Base-by-base conservation (phyloP, 1,284 basidiomycete species). In the Ganoderma sinense region DNA sequence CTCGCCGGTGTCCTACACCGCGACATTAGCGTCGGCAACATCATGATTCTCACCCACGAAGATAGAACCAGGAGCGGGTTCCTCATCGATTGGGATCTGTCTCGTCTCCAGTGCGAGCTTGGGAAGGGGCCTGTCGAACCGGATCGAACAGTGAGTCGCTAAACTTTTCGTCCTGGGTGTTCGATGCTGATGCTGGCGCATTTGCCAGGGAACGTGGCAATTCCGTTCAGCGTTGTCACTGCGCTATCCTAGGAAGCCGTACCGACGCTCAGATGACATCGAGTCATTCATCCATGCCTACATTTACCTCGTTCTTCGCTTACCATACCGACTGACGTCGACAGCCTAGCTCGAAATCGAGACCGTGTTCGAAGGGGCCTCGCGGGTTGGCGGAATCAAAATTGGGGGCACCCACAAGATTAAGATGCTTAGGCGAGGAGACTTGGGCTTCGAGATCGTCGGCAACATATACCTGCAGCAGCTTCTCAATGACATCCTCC, bases 131-230 rank as follows among this genome's bases (percentile, higher is more conserved):
- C 60, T 1, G 45, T 40, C 4, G 53, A 63, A 26, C 69, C 61
- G 4, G 29, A 65, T 31, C 59, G 68, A 1, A 62, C 64, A 7
- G 68, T 69, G 14, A 6, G 68, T 65, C 10, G 1, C 45, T 11
- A 1, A 10, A 4, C 2, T 63, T 14, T n/a, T n/a, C 62, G 4
- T 4, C 16, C n/a, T 16, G 36, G 14, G 10, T 43, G 23, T 20
- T 45, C 23, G 23, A 1, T n/a, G 29, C 18, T 51, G 10, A 36
- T n/a, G 39, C 7, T 7, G 20, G 48, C 4, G 20, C 13, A 48
- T 55, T 11, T 64, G 23, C 33, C 20, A 72, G 73, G 70, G 73
- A 1, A 74, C 73, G 1, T 72, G 73, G 73, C 67, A 66, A 18
- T 72, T 67, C 41, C 55, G 58, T 6, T 74, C 73, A 1, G 70